Evolutionary conservation across 176 grass and related monocot species (phyloP).

Genomic region (Phoenix dactylifera): DNA sequence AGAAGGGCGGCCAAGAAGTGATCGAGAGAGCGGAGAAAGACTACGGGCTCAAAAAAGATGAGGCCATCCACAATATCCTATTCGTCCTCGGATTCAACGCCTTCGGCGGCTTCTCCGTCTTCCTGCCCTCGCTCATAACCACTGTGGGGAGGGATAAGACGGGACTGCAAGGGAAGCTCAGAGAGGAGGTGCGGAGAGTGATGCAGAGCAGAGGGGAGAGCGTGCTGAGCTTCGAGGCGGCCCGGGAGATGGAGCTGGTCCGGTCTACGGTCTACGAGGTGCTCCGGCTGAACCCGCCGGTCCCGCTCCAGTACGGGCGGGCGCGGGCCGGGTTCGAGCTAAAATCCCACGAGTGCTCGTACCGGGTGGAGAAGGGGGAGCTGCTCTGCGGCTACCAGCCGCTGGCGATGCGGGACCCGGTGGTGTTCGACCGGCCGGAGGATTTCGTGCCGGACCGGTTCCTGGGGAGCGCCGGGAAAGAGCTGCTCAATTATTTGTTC

Average conservation of each 20-base stretch:
- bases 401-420: constrained; percentile 65
- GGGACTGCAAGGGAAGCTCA: constrained; percentile 20
- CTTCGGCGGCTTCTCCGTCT: constrained; percentile 72
- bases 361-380: constrained; percentile 45
- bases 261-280: constrained; percentile 66
- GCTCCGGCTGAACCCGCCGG: constrained; percentile 62
- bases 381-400: constrained; percentile 86
- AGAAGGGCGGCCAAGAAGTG: constrained; percentile 38
- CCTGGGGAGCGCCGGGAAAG: constrained; percentile 35
- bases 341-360: constrained; percentile 36
- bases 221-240: constrained; percentile 31
- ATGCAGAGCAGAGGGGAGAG: neutral
- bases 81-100: constrained; percentile 93
- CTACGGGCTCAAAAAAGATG: constrained; percentile 29
- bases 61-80: constrained; percentile 82
- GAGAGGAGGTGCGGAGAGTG: constrained; percentile 40
- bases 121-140: constrained; percentile 38
- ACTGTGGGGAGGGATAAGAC: constrained; percentile 28
- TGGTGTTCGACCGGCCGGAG: constrained; percentile 63
- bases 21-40: constrained; percentile 22
- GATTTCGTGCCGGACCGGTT: constrained; percentile 56
- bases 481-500: constrained; percentile 53
- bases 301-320: constrained; percentile 69
- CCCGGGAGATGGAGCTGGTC: constrained; percentile 55
- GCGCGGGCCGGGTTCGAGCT: constrained; percentile 65